Evolutionary conservation across 192 early-diverging fungal genomes (phyloP).

Genomic region (Spinellus fusiger): DNA sequence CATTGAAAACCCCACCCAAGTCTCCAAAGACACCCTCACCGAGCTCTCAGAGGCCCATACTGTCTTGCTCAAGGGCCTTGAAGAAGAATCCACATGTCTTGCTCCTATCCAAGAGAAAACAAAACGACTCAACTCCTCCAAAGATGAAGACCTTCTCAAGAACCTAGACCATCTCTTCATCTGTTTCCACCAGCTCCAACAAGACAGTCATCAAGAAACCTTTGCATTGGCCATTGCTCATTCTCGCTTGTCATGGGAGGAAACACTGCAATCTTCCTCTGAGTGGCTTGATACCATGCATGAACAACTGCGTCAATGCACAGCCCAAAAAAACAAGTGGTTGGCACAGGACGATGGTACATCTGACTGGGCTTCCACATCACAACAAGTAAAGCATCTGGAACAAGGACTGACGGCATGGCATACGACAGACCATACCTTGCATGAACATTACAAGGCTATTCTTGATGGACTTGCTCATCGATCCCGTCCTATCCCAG

Average conservation of each 20-base stretch:
- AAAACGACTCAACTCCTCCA: not conserved
- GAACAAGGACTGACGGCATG: not conserved
- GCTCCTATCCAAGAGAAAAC: not conserved
- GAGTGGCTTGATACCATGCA: not conserved
- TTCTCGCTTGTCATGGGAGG: conserved; percentile 5
- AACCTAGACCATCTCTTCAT: not conserved
- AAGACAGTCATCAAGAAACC: not conserved
- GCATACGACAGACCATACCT: not conserved
- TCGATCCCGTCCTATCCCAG: not conserved
- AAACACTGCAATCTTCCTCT: not conserved
- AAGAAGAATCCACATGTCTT: not conserved
- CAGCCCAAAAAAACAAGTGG: conserved; percentile 12
- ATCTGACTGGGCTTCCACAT: not conserved
- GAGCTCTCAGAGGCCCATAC: not conserved
- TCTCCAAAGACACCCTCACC: not conserved
- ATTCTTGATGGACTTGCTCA: not conserved
- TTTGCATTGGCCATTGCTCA: not conserved
- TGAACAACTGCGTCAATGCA: not conserved
- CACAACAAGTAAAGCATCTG: not conserved
- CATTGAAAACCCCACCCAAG: not conserved
- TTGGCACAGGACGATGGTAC: conserved; percentile 11
- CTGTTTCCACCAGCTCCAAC: not conserved
- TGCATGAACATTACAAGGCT: not conserved
- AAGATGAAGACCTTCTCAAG: not conserved
- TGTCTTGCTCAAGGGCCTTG: not conserved